Percentiles rank a stretch among this genome's conserved stretches.
Conservation (phyloP, 139 green algal species). For the Zygnema cylindricum region DNA sequence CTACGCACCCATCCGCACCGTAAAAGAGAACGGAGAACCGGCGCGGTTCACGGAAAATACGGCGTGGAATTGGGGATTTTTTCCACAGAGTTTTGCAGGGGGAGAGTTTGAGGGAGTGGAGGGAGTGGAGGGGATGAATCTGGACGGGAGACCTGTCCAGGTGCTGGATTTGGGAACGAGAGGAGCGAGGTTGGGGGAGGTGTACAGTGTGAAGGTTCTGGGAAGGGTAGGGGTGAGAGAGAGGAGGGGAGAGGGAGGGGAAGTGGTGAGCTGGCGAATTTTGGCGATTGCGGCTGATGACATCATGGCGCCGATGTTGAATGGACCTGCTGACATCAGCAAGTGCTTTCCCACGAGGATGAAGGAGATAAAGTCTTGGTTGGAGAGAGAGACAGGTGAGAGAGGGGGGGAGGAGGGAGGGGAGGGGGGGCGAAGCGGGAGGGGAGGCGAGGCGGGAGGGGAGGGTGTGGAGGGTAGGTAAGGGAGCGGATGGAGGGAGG, state of each 20-base stretch:
- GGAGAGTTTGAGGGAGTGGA: not conserved
- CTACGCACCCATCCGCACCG: too few relatives aligned
- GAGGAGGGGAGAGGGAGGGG: not conserved
- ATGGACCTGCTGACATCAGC: not conserved
- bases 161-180: not conserved
- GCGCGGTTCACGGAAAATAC: not conserved
- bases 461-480: not conserved
- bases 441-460: not conserved
- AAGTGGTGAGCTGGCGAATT: not conserved
- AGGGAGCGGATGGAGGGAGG: not conserved
- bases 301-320: not conserved
- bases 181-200: not conserved
- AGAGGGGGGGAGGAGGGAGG: not conserved
- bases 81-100: not conserved
- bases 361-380: not conserved
- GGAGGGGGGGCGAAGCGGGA: not conserved
- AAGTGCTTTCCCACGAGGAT: not conserved
- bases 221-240: not conserved
- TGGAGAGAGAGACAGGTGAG: not conserved
- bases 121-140: not conserved
- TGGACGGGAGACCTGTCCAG: not conserved
- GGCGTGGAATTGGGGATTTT: too few relatives aligned
- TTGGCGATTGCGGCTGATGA: conserved; percentile 3
- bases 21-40: not conserved
- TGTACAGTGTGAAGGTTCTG: not conserved